Base-by-base conservation (phyloP, 1,284 basidiomycete genomes). In the Ganoderma multipileum region DNA sequence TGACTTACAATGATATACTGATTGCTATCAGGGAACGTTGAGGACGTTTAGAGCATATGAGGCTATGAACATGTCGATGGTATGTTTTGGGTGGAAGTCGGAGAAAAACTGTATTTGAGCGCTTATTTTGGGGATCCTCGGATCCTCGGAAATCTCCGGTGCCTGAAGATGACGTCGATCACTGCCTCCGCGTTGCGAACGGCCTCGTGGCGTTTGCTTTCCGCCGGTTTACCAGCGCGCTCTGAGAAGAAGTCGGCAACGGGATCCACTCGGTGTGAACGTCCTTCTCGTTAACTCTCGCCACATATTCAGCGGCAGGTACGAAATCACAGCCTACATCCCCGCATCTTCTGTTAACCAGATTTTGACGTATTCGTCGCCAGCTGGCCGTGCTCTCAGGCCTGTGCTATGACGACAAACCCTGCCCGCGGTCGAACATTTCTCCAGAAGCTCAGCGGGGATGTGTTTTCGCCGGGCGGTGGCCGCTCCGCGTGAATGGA, bases 211-310 rank as follows among this genome's bases (percentile, higher is more conserved):
- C 6, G 1, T 20, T 47, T 47, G 20, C 9, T 47, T 47, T 47
- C n/a, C 44, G 44, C 20, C 20, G 44, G n/a, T n/a, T n/a, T 23
- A n/a, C 39, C 18, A 47, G 44, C 20, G 47, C 12, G 26, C 26
- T 0, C 4, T 1, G 18, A 30, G 50, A 54, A 18, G 52, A 54
- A 28, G 28, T 33, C 16, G 14, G 52, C 14, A 30, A 16, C 52
- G 52, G 52, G 26, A 54, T 54, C 52, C 52, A 55, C 52, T 55
- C 52, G 28, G 28, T 55, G 52, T 16, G 52, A 55, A 55, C 9
- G 26, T 28, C 28, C 52, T 26, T 14, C 28, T 30, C 23, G n/a
- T n/a, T 26, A 11, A 1, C 23, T 50, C 47, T 26, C 23, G 23
- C 44, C 7, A 47, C 44, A 47, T 47, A 47, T 47, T 47, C 44